Base-by-base conservation (phyloP, 257 asterid genomes). In the Ilex asprella region DNA sequence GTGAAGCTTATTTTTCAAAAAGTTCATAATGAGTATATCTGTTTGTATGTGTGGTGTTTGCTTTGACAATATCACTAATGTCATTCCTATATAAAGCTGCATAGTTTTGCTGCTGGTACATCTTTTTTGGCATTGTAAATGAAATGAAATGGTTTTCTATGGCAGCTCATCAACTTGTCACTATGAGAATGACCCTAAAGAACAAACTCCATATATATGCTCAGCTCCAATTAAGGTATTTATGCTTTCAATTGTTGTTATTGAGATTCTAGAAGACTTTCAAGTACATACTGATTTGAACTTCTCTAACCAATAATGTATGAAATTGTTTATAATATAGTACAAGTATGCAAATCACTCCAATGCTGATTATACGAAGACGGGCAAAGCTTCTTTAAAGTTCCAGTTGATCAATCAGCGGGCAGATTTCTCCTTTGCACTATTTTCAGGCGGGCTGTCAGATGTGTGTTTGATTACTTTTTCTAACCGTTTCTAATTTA, bases 161-260 rank as follows among this genome's bases (percentile, higher is more conserved):
- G 56, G 67, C 86, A 91, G 98, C 70, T 91, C 78, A 74, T 86
- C 98, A 5, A 66, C 65, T 15, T 91, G 98, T 76, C 29, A 67
- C 59, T 10, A 39, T n/a, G 86, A 79, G 68, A 73, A 67, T 54
- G 70, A 76, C 51, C 71, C 68, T 2, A 84, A 73, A 67, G 82
- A 78, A 35, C 79, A 84, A 66, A 58, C 70, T 59, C 98, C 98
- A n/a, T 73, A 77, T 68, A 81, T 86, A 70, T 91, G 98, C 75
- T 71, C 81, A 44, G 81, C 98, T 27, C 96, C 98, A 1, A 66
- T 91, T 49, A 91, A 91, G 98, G 98, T 91, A 71, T 56, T 68
- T 58, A 29, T 56, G 62, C 39, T 6, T 60, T 54, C 54, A 32
- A 43, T 58, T 15, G 41, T 35, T 12, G 54, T 4, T 49, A 49